These are phyloP conservation scores for Solanum sitiens DNA, from an alignment of 257 asterid genomes.

Conservation along the genomic window DNA sequence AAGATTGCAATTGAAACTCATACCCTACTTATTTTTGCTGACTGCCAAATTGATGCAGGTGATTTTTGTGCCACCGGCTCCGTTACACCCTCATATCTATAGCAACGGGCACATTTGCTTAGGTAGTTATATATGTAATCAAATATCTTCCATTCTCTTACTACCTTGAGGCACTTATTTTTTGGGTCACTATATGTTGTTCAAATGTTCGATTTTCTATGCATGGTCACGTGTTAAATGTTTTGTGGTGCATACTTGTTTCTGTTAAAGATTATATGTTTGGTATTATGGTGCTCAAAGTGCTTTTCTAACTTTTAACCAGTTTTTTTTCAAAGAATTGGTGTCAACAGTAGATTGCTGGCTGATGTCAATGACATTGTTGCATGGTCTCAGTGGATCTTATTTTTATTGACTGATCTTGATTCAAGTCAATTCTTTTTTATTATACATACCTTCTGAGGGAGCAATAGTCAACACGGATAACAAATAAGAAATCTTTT, in stretches of 20 bases:
- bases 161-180: not conserved
- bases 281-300: not conserved
- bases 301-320: not conserved
- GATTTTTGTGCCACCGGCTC: slow-evolving; percentile 72
- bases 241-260: not conserved
- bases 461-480: not conserved
- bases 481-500: not conserved
- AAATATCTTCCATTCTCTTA: not conserved
- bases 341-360: not conserved
- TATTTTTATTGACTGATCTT: not conserved
- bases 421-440: not conserved
- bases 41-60: slow-evolving; percentile 28
- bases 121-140: slow-evolving; percentile 27
- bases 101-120: slow-evolving; percentile 84
- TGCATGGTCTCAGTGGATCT: not conserved
- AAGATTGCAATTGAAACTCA: not conserved
- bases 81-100: slow-evolving; percentile 72
- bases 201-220: not conserved
- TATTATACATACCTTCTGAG: not conserved
- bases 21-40: not conserved
- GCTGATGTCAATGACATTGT: not conserved
- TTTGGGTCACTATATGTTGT: not conserved
- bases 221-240: not conserved
- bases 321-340: not conserved
- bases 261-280: not conserved